Evolutionary conservation across 371 early-diverging fungal species (phyloP), one percentile per base, ranked within the genome.

Genomic region (Mortierella sp.): DNA sequence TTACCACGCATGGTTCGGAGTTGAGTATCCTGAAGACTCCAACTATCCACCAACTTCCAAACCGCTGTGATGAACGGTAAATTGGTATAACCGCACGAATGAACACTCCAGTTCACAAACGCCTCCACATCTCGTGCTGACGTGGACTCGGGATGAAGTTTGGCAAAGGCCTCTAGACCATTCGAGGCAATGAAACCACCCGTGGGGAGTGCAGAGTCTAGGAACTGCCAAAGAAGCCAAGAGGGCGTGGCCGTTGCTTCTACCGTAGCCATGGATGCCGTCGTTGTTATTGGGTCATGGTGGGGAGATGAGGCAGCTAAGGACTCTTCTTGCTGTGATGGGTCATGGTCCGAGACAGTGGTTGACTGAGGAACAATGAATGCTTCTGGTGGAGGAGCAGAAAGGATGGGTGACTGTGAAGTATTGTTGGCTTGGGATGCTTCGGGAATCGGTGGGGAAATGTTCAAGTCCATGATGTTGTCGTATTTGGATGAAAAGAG

Each of bases 161-260:
- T 77, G 18, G 77, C 77, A 68, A 77, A 77, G 2, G 94, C 91
- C 74, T 94, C 94, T 1, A 94, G 86, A 0, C 94, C 94, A 5
- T 92, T 90, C 29, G 94, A 94, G 47, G 94, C 90, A 11, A 94
- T 93, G 70, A 94, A 94, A 0, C 94, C 94, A 25, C 97, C 96
- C 0, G 95, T 96, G 0, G 97, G 97, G 15, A 97, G 86, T 16
- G 95, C 95, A 6, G 96, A 96, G 84, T 97, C 97, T 11, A 94
- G 89, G 26, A 97, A 81, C 71, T 93, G 89, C 84, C 92, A 93
- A 2, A 94, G 86, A 4, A 94, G 83, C 95, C 94, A 95, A 44
- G 77, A 72, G 7, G 77, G 76, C 1, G 72, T 61, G 21, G 68
- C 37, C 9, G 37, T 37, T 37, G 37, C 37, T 5, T 37, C 55